Base-by-base conservation (phyloP, 1,139 yeast genomes). In the Candida albicans region DNA sequence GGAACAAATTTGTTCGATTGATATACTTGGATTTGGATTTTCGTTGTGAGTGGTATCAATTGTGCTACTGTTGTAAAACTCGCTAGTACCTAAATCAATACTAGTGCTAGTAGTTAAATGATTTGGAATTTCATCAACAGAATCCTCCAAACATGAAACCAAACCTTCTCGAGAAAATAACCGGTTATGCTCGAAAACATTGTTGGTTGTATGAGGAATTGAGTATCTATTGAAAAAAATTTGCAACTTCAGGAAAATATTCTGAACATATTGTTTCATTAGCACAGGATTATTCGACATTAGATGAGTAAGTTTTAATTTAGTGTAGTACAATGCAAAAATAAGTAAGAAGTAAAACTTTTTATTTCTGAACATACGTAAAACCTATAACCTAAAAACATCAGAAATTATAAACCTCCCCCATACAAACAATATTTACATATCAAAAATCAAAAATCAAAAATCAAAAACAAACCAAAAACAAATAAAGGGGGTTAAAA, bases 1-100 rank as follows among this genome's bases (percentile, higher is more conserved):
- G 8, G 46, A 37, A 37, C 51, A 47, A 10, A 49, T 40, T 36
- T 47, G 46, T 31, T 42, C 42, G 9, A 47, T 32, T n/a, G 52
- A 43, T 22, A 39, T 10, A 22, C 22, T 13, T 25, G 33, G 38
- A 33, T 35, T 24, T 11, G 34, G 32, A 24, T 29, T 11, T 27
- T 18, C 22, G 22, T 18, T 18, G 5, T 18, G 22, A 18, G 22
- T 4, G 5, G 22, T 18, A 18, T 18, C 22, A 18, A 18, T 18
- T 18, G 22, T 24, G 9, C 38, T 18, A 15, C 28, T 31, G 32
- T 36, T 36, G 29, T 37, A 31, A 11, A 32, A 37, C 10, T 30
- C 35, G 7, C 28, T 41, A 4, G 12, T 26, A 12, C 33, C 27
- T 15, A 41, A 7, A 33, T 41, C 37, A 25, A 36, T 8, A 24